Conservation (phyloP, 768 basidiomycete species). For the Mycena latifolia region DNA sequence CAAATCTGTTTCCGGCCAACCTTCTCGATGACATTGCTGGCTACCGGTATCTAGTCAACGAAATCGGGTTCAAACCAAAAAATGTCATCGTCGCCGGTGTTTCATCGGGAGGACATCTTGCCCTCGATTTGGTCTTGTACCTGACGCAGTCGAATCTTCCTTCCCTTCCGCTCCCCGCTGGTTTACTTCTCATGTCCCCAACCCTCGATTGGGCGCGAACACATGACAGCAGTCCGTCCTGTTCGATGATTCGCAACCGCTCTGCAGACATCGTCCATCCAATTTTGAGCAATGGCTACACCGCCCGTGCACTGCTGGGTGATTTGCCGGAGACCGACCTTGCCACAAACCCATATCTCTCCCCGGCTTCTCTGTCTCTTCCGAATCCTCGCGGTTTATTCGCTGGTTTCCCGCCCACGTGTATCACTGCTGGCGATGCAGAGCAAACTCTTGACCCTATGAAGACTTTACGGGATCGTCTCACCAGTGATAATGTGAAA, state of each 20-base stretch:
- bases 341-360: neutral
- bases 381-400: neutral
- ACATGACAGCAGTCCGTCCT: neutral
- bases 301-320: neutral
- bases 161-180: conserved; percentile 54
- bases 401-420: neutral
- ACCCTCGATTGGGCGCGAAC: neutral
- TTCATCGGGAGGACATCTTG: conserved; percentile 82
- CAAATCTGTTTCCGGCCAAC: conserved; percentile 78
- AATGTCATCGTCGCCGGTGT: conserved; percentile 79
- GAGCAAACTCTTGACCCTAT: neutral
- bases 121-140: conserved; percentile 70
- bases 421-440: neutral
- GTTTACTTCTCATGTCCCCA: conserved; percentile 66
- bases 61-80: conserved; percentile 66
- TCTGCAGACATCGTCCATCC: neutral
- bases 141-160: conserved; percentile 60
- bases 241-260: neutral
- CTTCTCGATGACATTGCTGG: conserved; percentile 80
- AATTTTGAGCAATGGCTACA: too few species aligned
- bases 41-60: conserved; percentile 70
- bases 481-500: neutral
- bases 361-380: neutral
- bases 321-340: neutral
- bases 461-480: neutral